Conservation (phyloP, 495 filamentous ascomycete genomes). For the Neurospora tetraspora region DNA sequence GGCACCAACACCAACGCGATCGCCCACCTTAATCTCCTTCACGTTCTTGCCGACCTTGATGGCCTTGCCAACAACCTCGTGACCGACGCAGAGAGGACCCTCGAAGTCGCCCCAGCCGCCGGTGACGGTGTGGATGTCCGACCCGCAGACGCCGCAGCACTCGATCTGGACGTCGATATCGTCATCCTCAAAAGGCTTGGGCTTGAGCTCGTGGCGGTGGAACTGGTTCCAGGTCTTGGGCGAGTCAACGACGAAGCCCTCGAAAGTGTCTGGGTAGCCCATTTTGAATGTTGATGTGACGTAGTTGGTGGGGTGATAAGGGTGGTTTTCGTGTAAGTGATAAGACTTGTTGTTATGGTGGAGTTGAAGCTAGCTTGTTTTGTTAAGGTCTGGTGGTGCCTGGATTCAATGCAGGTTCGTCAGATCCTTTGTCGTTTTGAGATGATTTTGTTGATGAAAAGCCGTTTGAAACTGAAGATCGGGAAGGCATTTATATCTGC, state of each 20-base stretch:
- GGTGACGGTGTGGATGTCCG: constrained; percentile 68
- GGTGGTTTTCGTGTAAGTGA: neutral
- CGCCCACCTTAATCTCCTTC: constrained; percentile 52
- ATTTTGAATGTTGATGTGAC: constrained; percentile 28
- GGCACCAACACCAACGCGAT: constrained; percentile 72
- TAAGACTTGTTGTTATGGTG: neutral
- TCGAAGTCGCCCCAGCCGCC: constrained; percentile 63
- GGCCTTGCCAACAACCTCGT: constrained; percentile 65
- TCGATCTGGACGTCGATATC: constrained; percentile 59
- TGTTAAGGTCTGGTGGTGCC: neutral
- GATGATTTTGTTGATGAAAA: neutral
- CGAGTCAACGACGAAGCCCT: constrained; percentile 46
- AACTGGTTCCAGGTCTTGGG: constrained; percentile 21
- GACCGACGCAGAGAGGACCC: constrained; percentile 62
- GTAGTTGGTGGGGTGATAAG: neutral
- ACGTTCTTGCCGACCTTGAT: constrained; percentile 50
- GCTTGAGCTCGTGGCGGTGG: constrained; percentile 47
- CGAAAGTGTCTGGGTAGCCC: constrained; percentile 68
- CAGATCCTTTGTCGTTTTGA: neutral
- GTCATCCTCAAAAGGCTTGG: constrained; percentile 66
- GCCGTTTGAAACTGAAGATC: neutral
- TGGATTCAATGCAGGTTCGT: neutral
- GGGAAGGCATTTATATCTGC: neutral
- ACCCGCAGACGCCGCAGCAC: constrained; percentile 68
- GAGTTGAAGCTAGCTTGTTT: neutral